Evolutionary conservation across 2,329 filamentous ascomycete genomes (phyloP).

Genomic region (Blastomyces silverae): DNA sequence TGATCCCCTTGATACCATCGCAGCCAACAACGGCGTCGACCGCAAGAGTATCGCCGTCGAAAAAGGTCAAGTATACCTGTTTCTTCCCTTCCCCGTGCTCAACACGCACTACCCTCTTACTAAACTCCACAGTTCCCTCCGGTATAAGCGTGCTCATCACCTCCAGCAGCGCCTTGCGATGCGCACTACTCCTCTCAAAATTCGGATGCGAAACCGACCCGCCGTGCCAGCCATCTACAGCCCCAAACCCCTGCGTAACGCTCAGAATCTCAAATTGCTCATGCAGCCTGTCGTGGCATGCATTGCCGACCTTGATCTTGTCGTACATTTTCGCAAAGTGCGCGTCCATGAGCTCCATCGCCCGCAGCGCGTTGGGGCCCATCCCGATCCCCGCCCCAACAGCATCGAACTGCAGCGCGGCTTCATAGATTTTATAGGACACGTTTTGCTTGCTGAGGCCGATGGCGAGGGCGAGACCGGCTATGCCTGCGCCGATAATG

Average conservation of each 20-base stretch:
- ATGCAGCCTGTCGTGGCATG: background rate
- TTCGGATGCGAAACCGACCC: slow-evolving; percentile 7
- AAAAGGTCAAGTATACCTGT: background rate
- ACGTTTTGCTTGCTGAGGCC: slow-evolving; percentile 7
- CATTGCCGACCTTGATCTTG: slow-evolving; percentile 4
- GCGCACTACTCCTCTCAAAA: background rate
- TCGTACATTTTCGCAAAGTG: background rate
- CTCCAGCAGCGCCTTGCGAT: background rate
- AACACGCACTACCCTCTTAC: background rate
- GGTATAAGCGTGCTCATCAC: slow-evolving; percentile 7
- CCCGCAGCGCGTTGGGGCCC: background rate
- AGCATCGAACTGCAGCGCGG: background rate
- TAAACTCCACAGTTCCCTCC: background rate
- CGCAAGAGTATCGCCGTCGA: background rate
- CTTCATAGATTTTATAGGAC: slow-evolving; percentile 8
- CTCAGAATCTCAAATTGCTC: slow-evolving; percentile 1
- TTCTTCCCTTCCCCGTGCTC: background rate
- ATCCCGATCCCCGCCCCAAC: background rate
- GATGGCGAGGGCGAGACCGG: slow-evolving; percentile 10
- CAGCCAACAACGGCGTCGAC: background rate
- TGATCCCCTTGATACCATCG: slow-evolving; percentile 7
- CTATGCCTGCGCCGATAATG: slow-evolving; percentile 12
- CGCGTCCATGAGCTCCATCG: slow-evolving; percentile 5
- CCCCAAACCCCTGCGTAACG: background rate
- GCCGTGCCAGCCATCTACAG: background rate